Conservation (phyloP, 1,139 yeast genomes). For the Zygoascus meyerae region DNA sequence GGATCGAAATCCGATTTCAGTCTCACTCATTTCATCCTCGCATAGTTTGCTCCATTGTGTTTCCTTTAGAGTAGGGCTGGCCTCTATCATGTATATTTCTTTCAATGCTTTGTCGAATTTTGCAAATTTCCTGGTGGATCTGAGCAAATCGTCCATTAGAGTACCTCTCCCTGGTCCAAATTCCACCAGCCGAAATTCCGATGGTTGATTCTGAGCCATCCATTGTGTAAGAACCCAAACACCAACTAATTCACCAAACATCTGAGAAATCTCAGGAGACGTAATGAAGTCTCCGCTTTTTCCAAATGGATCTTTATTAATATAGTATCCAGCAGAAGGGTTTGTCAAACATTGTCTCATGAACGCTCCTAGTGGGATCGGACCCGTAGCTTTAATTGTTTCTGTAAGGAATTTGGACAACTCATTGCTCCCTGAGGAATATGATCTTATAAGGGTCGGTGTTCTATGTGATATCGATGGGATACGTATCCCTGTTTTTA, state of each 20-base stretch:
- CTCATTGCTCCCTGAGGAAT: neutral
- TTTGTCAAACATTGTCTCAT: conserved; percentile 82
- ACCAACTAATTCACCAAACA: conserved; percentile 83
- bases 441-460: too few species aligned
- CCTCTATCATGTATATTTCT: conserved; percentile 59
- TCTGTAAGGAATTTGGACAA: conserved; percentile 18
- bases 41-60: conserved; percentile 54
- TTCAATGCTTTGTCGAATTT: conserved; percentile 29
- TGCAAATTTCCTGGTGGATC: conserved; percentile 30
- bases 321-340: conserved; percentile 74
- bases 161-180: conserved; percentile 89
- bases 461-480: too few species aligned
- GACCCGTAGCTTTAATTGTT: conserved; percentile 66
- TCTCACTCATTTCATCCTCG: conserved; percentile 27
- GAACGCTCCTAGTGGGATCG: conserved; percentile 63
- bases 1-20: conserved; percentile 38
- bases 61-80: conserved; percentile 57
- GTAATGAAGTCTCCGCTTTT: conserved; percentile 71
- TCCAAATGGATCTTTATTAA: conserved; percentile 71
- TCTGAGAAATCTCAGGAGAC: conserved; percentile 81
- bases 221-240: conserved; percentile 58
- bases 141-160: conserved; percentile 58
- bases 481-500: too few species aligned
- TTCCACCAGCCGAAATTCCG: conserved; percentile 55
- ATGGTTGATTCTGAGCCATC: conserved; percentile 52